phyloP scores from a whole-genome alignment of 2,329 filamentous ascomycete genomes.

The Sclerotinia borealis region DNA sequence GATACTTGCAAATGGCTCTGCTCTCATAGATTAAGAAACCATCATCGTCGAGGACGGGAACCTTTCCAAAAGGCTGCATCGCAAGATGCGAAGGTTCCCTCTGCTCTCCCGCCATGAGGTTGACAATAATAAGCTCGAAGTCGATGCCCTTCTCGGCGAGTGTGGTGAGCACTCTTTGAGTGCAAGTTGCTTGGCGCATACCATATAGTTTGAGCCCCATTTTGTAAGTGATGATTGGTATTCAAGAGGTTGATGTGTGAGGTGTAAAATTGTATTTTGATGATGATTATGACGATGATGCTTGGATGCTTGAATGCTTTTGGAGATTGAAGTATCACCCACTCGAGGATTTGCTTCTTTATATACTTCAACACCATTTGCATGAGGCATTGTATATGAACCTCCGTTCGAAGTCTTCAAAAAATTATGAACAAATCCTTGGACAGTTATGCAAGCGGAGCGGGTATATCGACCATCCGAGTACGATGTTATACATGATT shows the following conservation, averaged over 20 bases:
- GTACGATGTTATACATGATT: neutral
- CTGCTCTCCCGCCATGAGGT: constrained; percentile 28
- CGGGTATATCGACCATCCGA: neutral
- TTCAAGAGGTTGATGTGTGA: neutral
- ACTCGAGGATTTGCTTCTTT: neutral
- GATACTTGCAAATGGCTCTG: constrained; percentile 31
- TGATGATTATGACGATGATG: neutral
- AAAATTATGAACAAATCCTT: neutral
- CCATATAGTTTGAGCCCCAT: constrained; percentile 34
- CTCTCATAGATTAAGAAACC: constrained; percentile 27
- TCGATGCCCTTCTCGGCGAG: constrained; percentile 31
- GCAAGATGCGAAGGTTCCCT: constrained; percentile 18
- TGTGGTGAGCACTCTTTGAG: constrained; percentile 26
- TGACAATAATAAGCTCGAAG: constrained; percentile 27
- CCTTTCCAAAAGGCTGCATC: constrained; percentile 34
- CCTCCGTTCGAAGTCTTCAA: neutral
- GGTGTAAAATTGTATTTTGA: neutral
- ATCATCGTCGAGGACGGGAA: constrained; percentile 34
- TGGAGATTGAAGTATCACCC: neutral
- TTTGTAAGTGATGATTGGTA: constrained; percentile 8
- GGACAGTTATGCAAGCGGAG: neutral
- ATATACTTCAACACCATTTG: neutral
- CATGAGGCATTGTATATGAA: neutral
- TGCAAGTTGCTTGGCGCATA: constrained; percentile 25
- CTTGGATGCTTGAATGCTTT: neutral